phyloP scores from a whole-genome alignment of 2,329 filamentous ascomycete species.

The Phialophora verrucosa region DNA sequence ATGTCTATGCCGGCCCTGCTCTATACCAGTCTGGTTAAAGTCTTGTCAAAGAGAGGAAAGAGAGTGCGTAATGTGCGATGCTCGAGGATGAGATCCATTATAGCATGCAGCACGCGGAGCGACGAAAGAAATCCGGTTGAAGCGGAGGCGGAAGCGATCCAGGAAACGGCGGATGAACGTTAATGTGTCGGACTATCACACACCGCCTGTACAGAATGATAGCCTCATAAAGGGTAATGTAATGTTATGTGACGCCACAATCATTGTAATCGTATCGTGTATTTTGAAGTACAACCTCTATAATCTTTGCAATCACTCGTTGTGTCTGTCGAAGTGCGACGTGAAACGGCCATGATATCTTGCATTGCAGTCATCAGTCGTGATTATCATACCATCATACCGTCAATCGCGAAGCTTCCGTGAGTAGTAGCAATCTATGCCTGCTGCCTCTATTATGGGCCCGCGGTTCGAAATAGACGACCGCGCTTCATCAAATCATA shows the following conservation, averaged over 20 bases:
- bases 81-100: background rate
- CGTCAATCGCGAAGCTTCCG: background rate
- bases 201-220: background rate
- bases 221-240: background rate
- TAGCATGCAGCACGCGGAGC: background rate
- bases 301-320: too few species aligned
- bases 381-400: too few species aligned
- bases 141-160: background rate
- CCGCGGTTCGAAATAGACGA: background rate
- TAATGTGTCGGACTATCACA: background rate
- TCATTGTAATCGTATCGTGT: background rate
- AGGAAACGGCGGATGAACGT: background rate
- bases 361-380: background rate
- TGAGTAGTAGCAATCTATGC: background rate
- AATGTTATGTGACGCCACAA: background rate
- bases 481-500: constrained; percentile 15
- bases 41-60: background rate
- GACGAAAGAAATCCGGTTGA: background rate
- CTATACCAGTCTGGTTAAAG: constrained; percentile 77
- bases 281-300: too few species aligned
- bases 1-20: constrained; percentile 72
- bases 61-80: background rate
- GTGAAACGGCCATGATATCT: background rate
- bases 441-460: too few species aligned
- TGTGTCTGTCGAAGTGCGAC: background rate